Base-by-base conservation (phyloP, 75 land plant species). In the Pinus taeda region DNA sequence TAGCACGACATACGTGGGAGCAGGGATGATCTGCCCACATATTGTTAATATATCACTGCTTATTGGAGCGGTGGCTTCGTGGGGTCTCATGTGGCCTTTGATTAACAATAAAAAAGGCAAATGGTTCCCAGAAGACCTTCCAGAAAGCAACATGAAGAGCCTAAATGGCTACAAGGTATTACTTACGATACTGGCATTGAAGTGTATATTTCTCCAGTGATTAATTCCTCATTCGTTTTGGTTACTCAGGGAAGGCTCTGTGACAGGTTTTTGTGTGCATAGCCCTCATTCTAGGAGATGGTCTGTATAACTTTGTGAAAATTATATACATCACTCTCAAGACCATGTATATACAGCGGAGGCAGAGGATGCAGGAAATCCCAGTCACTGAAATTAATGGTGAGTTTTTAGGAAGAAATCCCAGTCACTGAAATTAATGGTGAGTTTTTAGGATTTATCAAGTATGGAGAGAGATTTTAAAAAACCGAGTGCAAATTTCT, bases 81-180 rank as follows among this genome's bases (percentile, higher is more conserved):
- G 74, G 74, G 74, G 74, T 15, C 15, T 95, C 26, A 93, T 95
- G 98, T 95, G 98, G 98, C 98, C 98, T 11, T 82, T 95, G 58
- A 90, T 95, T 26, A 29, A 59, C 17, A 80, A 79, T 0, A 82
- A 75, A 2, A 89, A 89, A 79, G 98, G 98, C 33, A 72, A 86
- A 24, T 95, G 97, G 98, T 93, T 78, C 57, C 91, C 93, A 61
- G 78, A 11, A 71, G 58, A 79, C 45, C 30, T 95, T 13, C 56
- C 82, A 64, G 77, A 84, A 67, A 82, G 83, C 82, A 88, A 89
- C 57, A 92, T 95, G 88, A 92, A 83, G 78, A 89, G 98, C 45
- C 87, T 95, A 11, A 89, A 90, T 69, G 98, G 98, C 57, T 95
- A 95, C 85, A 93, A 95, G 94, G 97, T 95, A 49, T 53, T 18